These are phyloP conservation scores for Avicennia marina DNA, from an alignment of 257 asterid species.

Conservation along the genomic window DNA sequence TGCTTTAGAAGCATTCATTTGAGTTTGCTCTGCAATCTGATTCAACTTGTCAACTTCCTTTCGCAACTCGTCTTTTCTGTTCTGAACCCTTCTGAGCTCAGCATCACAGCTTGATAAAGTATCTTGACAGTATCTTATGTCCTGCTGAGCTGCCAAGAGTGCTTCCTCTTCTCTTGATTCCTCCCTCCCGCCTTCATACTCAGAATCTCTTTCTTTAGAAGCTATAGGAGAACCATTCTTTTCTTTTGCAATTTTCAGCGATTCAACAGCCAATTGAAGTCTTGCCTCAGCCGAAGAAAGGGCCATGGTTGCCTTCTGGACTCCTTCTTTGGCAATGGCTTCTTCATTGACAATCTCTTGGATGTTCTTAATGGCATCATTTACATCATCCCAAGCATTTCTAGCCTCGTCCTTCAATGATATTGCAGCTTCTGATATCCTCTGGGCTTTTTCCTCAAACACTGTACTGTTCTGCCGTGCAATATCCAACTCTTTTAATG, in stretches of 20 bases:
- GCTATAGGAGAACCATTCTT: constrained; percentile 18
- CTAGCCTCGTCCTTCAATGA: constrained; percentile 80
- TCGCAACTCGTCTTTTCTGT: constrained; percentile 82
- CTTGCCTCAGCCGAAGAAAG: constrained; percentile 85
- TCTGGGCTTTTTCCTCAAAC: constrained; percentile 91
- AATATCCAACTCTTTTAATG: constrained; percentile 65
- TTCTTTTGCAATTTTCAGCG: constrained; percentile 38
- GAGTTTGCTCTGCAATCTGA: constrained; percentile 60
- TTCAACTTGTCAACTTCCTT: constrained; percentile 80
- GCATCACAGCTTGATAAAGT: constrained; percentile 62
- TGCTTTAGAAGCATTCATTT: constrained; percentile 51
- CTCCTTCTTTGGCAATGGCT: constrained; percentile 61
- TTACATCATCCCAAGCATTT: constrained; percentile 60
- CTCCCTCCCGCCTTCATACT: constrained; percentile 28
- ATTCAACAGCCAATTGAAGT: constrained; percentile 58
- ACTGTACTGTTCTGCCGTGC: constrained; percentile 65
- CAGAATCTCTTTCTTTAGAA: constrained; percentile 20
- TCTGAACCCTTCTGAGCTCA: constrained; percentile 59
- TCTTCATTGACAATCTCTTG: constrained; percentile 72
- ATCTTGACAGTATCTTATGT: constrained; percentile 49
- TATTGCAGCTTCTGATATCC: constrained; percentile 85
- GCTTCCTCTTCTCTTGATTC: constrained; percentile 46
- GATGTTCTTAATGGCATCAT: constrained; percentile 40
- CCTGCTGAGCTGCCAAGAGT: constrained; percentile 56
- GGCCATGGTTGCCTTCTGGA: constrained; percentile 57